Percentiles rank a stretch among this genome's conserved stretches.
Evolutionary conservation across 2,329 filamentous ascomycete genomes (phyloP).

Genomic region (Alternaria arborescens): DNA sequence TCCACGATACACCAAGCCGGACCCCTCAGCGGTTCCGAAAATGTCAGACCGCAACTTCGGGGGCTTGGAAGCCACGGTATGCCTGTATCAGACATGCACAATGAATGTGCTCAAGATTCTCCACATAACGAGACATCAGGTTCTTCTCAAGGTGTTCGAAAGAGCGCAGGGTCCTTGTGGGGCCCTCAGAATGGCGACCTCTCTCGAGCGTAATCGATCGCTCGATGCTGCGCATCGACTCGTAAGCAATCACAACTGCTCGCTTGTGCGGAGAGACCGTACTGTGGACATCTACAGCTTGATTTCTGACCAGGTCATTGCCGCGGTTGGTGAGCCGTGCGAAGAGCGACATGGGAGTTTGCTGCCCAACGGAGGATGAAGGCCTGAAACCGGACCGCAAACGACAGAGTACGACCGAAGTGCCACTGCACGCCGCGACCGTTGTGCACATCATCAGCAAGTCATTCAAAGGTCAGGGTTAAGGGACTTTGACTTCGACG

Average conservation of each 20-base stretch:
- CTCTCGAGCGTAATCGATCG: background rate
- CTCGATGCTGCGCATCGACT: constrained; percentile 3
- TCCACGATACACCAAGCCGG: constrained; percentile 1
- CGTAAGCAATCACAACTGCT: background rate
- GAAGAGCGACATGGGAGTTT: constrained; percentile 5
- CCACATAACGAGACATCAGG: constrained; percentile 13
- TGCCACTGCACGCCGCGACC: background rate
- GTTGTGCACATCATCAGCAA: background rate
- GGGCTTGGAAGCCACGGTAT: background rate
- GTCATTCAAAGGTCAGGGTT: background rate
- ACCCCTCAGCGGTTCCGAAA: constrained; percentile 4
- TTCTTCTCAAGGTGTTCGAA: background rate
- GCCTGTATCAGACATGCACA: constrained; percentile 1
- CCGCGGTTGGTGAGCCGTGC: constrained; percentile 13
- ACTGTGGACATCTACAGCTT: background rate
- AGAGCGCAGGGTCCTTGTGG: constrained; percentile 4
- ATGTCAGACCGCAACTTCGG: constrained; percentile 10
- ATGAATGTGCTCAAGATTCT: background rate
- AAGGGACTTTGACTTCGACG: constrained; percentile 1
- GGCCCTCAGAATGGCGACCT: constrained; percentile 2
- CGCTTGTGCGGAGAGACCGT: background rate
- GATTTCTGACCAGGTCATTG: background rate
- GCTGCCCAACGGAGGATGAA: constrained; percentile 9
- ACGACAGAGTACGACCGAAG: background rate
- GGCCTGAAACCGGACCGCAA: constrained; percentile 7